Base-by-base conservation (phyloP, 768 basidiomycete species). In the Favolaschia claudopus region DNA sequence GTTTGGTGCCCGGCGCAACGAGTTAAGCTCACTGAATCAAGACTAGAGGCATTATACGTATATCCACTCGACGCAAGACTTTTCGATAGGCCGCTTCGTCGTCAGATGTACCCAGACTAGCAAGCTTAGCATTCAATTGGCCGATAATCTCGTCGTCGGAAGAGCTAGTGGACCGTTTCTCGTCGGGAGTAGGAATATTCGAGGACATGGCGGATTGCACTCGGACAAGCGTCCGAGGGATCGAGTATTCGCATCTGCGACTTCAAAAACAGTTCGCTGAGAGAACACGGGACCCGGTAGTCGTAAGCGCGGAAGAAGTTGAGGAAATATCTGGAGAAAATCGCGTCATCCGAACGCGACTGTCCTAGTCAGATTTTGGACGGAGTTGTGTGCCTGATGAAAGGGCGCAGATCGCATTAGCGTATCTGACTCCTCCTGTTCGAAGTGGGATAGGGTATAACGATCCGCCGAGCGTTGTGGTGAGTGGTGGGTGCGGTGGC, bases 21-120 rank as follows among this genome's bases (percentile, higher is more conserved):
- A 64, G 20, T 31, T 29, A 51, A 36, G 57, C 37, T 62, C 51
- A 66, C 45, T 65, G 67, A n/a, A 68, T 47, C 31, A 57, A 33
- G 36, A 57, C 55, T 4, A 57, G 47, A 1, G 55, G 55, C 55
- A 57, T 57, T 10, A 57, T 50, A 4, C 55, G 55, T 24, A 43
- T 49, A 37, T 57, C 55, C 32, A 57, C 55, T 43, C 55, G 55
- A 7, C 55, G 55, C 55, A 57, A 37, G 40, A 57, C 55, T 49
- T 49, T 57, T 7, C 27, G 38, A 50, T 57, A 57, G 9, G 55
- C 31, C 31, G 34, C 55, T 36, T 57, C 47, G 25, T 57, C 55
- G 37, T 4, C 22, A 39, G 55, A 36, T 3, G 47, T 39, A 43
- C 12, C 55, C 37, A 43, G 39, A 34, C 24, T 19, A 2, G 40